These are phyloP conservation scores for Hypoxylon trugodes DNA, from an alignment of 495 filamentous ascomycete genomes.

Conservation along the genomic window DNA sequence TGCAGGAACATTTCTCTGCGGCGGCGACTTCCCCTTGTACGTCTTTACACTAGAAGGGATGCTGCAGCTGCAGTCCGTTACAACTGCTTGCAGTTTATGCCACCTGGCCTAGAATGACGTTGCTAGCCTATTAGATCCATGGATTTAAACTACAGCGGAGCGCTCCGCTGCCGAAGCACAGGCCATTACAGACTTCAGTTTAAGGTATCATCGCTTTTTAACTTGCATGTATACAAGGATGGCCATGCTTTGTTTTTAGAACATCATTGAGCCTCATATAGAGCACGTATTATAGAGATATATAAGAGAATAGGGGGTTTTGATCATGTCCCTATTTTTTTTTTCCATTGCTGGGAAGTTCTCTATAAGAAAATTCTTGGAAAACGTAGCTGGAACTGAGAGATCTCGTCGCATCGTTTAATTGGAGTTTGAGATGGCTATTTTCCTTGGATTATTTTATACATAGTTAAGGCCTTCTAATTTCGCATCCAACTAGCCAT, in stretches of 20 bases:
- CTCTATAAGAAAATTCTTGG: no score
- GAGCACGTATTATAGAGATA: no score
- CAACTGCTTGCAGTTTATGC: conserved; percentile 26
- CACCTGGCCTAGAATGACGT: conserved; percentile 40
- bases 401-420: neutral
- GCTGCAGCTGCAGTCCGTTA: conserved; percentile 15
- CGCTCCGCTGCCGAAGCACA: conserved; percentile 22
- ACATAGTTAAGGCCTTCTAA: conserved; percentile 1
- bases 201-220: conserved; percentile 10
- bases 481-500: conserved; percentile 9
- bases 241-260: conserved; percentile 17
- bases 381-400: neutral
- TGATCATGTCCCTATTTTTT: no score
- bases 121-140: conserved; percentile 9
- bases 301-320: no score
- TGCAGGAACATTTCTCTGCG: conserved; percentile 25
- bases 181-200: no score
- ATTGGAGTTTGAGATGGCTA: neutral
- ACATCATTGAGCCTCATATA: conserved; percentile 28
- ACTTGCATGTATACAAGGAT: conserved; percentile 31
- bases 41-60: neutral
- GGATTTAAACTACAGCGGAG: conserved; percentile 19
- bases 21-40: conserved; percentile 21
- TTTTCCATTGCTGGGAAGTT: neutral
- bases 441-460: conserved; percentile 9